These are phyloP conservation scores for Stemphylium vesicarium DNA, from an alignment of 2,329 filamentous ascomycete genomes.

Conservation along the genomic window DNA sequence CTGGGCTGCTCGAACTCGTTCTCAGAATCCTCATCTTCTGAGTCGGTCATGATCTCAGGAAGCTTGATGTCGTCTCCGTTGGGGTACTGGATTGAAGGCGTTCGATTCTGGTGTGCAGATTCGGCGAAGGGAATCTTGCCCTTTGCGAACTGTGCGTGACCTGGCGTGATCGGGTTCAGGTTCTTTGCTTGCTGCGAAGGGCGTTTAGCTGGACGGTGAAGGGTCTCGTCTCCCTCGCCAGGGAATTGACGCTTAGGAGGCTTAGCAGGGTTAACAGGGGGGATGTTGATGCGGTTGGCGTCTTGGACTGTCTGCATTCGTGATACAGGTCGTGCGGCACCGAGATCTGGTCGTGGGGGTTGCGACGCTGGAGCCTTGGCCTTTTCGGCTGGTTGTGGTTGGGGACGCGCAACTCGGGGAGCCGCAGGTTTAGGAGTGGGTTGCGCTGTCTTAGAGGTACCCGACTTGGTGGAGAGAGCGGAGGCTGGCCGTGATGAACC, in stretches of 20 bases:
- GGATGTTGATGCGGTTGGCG: constrained; percentile 55
- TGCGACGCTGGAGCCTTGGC: constrained; percentile 51
- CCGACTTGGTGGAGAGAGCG: constrained; percentile 33
- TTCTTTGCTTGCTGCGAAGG: constrained; percentile 53
- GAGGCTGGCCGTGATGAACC: constrained; percentile 38
- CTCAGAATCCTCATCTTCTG: constrained; percentile 79
- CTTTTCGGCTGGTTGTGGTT: constrained; percentile 70
- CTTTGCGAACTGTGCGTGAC: constrained; percentile 78
- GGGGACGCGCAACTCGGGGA: constrained; percentile 40
- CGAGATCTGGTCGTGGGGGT: constrained; percentile 57
- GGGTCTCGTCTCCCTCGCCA: constrained; percentile 70
- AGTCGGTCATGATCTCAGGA: constrained; percentile 94
- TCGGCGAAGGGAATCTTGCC: constrained; percentile 90
- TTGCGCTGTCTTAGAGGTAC: constrained; percentile 28
- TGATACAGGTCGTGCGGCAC: constrained; percentile 61
- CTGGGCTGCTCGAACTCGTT: constrained; percentile 71
- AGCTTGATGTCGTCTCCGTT: constrained; percentile 90
- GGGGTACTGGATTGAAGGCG: constrained; percentile 75
- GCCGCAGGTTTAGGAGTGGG: constrained; percentile 34
- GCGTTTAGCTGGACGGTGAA: constrained; percentile 50
- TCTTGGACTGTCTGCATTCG: constrained; percentile 70
- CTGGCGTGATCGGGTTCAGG: constrained; percentile 52
- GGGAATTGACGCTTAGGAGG: constrained; percentile 76
- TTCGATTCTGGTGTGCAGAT: constrained; percentile 60
- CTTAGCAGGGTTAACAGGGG: constrained; percentile 72